phyloP scores from a whole-genome alignment of 176 grass and related monocot genomes.

The Eleusine coracana region DNA sequence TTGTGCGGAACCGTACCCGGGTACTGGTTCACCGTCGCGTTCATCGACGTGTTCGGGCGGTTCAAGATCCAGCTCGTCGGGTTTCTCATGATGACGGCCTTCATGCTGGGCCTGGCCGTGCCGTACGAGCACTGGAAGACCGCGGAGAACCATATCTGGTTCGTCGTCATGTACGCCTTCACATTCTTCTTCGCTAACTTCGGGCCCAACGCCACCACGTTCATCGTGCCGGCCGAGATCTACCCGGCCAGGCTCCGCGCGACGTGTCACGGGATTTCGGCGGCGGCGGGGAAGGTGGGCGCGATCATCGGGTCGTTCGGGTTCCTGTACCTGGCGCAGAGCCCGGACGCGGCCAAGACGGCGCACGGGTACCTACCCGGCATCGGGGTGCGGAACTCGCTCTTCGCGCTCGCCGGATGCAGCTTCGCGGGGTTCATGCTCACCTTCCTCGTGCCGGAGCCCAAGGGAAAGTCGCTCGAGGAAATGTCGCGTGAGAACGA shows the following conservation, averaged over 20 bases:
- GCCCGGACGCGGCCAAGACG: slow-evolving; percentile 34
- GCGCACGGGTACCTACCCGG: slow-evolving; percentile 36
- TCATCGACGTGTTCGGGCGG: slow-evolving; percentile 50
- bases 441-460: slow-evolving; percentile 54
- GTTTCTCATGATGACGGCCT: slow-evolving; percentile 50
- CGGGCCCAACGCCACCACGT: slow-evolving; percentile 79
- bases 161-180: slow-evolving; percentile 61
- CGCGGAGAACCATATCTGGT: slow-evolving; percentile 30
- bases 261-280: slow-evolving; percentile 84
- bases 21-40: slow-evolving; percentile 55
- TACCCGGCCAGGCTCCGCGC: slow-evolving; percentile 77
- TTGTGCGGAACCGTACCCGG: slow-evolving; percentile 56
- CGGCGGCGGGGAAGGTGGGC: slow-evolving; percentile 46
- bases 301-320: slow-evolving; percentile 40
- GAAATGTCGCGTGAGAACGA: slow-evolving; percentile 47
- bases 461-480: slow-evolving; percentile 58
- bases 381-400: slow-evolving; percentile 46
- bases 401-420: slow-evolving; percentile 49
- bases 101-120: slow-evolving; percentile 44
- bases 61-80: slow-evolving; percentile 47
- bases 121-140: slow-evolving; percentile 44
- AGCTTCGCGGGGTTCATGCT: slow-evolving; percentile 39
- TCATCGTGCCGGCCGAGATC: slow-evolving; percentile 83
- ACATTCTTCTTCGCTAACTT: slow-evolving; percentile 96
- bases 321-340: slow-evolving; percentile 51